phyloP scores from a whole-genome alignment of 148 eudicot genomes.

The Chenopodium quinoa region DNA sequence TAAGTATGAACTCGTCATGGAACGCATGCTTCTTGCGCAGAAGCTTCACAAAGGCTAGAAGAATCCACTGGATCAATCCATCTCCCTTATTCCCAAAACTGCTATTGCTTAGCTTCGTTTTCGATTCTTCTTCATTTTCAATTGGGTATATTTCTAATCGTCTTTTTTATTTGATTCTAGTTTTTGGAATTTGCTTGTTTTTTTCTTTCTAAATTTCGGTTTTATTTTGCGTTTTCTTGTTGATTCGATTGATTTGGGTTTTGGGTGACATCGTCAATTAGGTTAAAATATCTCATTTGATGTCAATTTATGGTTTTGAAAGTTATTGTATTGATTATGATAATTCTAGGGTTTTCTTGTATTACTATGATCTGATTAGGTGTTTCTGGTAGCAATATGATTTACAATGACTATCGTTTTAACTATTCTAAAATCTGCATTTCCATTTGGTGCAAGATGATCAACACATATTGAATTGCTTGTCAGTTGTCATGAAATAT shows the following conservation, averaged over 20 bases:
- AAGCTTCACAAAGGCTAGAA: conserved; percentile 53
- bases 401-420: no score
- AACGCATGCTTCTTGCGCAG: conserved; percentile 91
- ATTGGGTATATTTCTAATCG: background rate
- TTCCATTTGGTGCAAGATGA: no score
- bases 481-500: no score
- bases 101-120: conserved; percentile 55
- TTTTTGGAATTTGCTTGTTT: background rate
- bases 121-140: background rate
- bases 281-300: background rate
- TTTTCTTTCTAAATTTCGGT: background rate
- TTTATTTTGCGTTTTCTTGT: background rate
- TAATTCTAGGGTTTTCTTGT: background rate
- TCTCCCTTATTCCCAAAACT: conserved; percentile 65
- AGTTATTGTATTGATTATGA: background rate
- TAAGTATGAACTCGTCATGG: conserved; percentile 93
- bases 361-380: background rate
- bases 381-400: no score
- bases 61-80: conserved; percentile 27
- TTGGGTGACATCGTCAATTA: background rate
- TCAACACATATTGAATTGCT: no score
- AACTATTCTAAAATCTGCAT: no score
- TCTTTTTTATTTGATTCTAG: background rate
- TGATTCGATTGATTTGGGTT: background rate
- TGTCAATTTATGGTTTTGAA: background rate